Conservation (phyloP, 164 flowering plant species). For the Malania oleifera region DNA sequence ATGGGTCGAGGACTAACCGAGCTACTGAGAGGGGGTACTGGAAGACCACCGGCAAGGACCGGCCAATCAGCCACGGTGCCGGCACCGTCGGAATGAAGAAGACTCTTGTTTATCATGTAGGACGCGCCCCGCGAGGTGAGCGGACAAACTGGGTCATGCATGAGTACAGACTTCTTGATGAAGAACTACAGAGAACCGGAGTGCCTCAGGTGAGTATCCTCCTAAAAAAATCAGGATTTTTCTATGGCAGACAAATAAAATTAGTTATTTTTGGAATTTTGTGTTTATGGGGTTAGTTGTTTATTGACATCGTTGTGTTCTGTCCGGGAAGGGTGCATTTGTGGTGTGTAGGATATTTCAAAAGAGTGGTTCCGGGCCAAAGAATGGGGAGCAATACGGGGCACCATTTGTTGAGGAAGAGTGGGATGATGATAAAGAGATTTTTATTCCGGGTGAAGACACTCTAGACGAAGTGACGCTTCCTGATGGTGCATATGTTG, state of each 20-base stretch:
- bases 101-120: constrained; percentile 38
- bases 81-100: constrained; percentile 41
- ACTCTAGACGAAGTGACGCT: constrained; percentile 18
- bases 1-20: constrained; percentile 36
- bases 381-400: constrained; percentile 66
- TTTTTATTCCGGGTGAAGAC: constrained; percentile 24
- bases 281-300: neutral
- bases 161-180: constrained; percentile 35
- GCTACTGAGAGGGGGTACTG: constrained; percentile 44
- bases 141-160: constrained; percentile 50
- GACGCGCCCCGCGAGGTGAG: constrained; percentile 40
- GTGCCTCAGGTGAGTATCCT: constrained; percentile 22
- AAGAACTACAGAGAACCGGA: constrained; percentile 30
- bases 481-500: constrained; percentile 27
- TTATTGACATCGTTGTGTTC: constrained; percentile 2
- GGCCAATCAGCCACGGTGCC: constrained; percentile 24
- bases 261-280: neutral
- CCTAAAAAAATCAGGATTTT: neutral
- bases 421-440: constrained; percentile 49
- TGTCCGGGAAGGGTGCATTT: constrained; percentile 47
- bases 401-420: constrained; percentile 69
- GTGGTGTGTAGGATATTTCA: constrained; percentile 63
- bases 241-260: neutral
- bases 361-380: constrained; percentile 72
- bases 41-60: constrained; percentile 46